Evolutionary conservation across 768 basidiomycete genomes (phyloP).

Genomic region (Kwoniella pini): DNA sequence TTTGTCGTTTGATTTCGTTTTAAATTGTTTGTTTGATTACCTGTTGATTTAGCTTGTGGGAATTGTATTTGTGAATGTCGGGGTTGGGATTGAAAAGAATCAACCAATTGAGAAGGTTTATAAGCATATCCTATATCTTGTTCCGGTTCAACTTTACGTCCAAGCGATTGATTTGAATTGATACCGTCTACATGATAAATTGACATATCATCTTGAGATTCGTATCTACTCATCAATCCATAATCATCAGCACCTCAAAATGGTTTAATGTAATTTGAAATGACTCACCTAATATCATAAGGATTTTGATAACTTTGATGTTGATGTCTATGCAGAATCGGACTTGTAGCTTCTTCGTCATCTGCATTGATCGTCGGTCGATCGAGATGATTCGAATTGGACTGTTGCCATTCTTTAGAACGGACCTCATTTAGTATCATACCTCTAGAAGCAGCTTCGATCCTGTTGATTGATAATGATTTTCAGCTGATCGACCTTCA

Average conservation of each 20-base stretch:
- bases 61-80: conserved; percentile 5
- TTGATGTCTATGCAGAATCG: conserved; percentile 22
- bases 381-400: neutral
- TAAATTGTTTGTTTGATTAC: too few species aligned
- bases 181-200: conserved; percentile 32
- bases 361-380: conserved; percentile 2
- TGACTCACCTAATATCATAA: conserved; percentile 41
- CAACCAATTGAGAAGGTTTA: conserved; percentile 4
- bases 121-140: conserved; percentile 28
- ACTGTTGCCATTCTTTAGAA: conserved; percentile 16
- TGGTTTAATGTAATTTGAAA: neutral
- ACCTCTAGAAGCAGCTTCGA: conserved; percentile 37
- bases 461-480: conserved; percentile 10
- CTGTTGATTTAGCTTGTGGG: conserved; percentile 16
- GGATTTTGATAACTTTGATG: conserved; percentile 33
- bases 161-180: neutral
- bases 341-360: conserved; percentile 35
- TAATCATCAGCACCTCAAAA: neutral
- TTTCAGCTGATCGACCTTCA: too few species aligned
- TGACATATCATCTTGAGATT: conserved; percentile 33
- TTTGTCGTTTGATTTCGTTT: neutral
- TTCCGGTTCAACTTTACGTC: conserved; percentile 10
- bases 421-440: conserved; percentile 20
- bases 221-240: conserved; percentile 24
- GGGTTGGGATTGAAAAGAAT: conserved; percentile 4